phyloP scores from a whole-genome alignment of 257 asterid species.

The Rauvolfia tetraphylla region DNA sequence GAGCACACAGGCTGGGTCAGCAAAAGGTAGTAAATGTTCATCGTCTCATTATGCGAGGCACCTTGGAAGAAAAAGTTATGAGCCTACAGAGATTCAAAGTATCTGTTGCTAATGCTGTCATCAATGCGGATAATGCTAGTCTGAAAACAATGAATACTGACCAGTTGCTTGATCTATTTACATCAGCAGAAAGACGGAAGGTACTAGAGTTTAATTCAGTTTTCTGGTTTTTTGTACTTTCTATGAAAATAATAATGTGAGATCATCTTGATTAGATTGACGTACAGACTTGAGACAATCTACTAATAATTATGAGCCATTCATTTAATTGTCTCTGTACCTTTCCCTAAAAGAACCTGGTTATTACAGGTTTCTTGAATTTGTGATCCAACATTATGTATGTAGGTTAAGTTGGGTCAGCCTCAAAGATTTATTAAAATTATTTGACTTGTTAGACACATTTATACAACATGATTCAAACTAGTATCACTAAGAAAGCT shows the following conservation, averaged over 20 bases:
- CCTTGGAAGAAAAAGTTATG: constrained; percentile 99
- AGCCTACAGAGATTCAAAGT: constrained; percentile 98
- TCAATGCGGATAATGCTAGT: constrained; percentile 92
- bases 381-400: neutral
- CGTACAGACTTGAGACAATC: neutral
- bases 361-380: neutral
- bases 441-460: neutral
- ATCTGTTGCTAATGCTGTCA: constrained; percentile 89
- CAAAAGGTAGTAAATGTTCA: constrained; percentile 91
- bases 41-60: constrained; percentile 98
- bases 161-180: constrained; percentile 91
- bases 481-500: neutral
- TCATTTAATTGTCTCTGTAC: neutral
- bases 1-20: constrained; percentile 99
- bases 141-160: constrained; percentile 96
- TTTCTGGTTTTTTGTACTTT: neutral
- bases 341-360: neutral
- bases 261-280: neutral
- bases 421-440: neutral
- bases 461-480: neutral
- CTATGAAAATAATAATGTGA: neutral
- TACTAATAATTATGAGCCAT: neutral
- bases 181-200: constrained; percentile 81
- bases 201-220: constrained; percentile 26
- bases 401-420: neutral